phyloP scores from a whole-genome alignment of 345 rosid genomes.

The Conringia planisiliqua region DNA sequence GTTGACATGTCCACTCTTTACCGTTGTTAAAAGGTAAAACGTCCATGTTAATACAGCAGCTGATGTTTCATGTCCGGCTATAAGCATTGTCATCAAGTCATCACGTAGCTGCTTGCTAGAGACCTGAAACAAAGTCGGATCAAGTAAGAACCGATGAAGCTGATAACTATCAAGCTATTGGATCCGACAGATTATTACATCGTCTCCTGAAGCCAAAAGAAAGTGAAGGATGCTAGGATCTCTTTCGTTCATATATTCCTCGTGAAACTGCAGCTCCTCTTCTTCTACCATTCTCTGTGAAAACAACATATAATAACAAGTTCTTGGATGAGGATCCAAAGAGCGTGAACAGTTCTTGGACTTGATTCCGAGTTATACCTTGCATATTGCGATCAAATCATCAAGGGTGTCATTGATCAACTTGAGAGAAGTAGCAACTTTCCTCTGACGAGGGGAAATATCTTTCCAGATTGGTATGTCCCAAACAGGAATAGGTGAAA shows the following conservation, averaged over 20 bases:
- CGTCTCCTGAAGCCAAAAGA: constrained; percentile 90
- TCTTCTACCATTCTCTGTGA: constrained; percentile 87
- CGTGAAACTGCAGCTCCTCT: constrained; percentile 88
- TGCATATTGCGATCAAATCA: constrained; percentile 77
- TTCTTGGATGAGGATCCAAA: neutral
- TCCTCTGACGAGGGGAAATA: constrained; percentile 80
- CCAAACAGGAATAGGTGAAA: constrained; percentile 89
- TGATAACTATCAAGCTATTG: neutral
- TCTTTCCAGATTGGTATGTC: constrained; percentile 95
- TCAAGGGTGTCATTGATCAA: constrained; percentile 73
- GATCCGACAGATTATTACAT: constrained; percentile 49
- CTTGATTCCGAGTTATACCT: constrained; percentile 45
- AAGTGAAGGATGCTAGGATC: constrained; percentile 99
- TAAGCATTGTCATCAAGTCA: constrained; percentile 98
- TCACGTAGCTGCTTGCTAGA: constrained; percentile 96
- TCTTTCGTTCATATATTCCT: constrained; percentile 87
- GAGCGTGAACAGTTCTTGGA: neutral
- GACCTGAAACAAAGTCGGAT: constrained; percentile 48
- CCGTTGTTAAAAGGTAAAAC: constrained; percentile 81
- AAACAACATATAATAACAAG: neutral
- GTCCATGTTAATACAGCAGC: constrained; percentile 99
- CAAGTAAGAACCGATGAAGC: constrained; percentile 1
- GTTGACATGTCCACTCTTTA: constrained; percentile 22
- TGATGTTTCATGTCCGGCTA: constrained; percentile 97
- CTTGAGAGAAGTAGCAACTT: constrained; percentile 69